Evolutionary conservation across 2,329 filamentous ascomycete species (phyloP).

Genomic region (Fusarium graminum): DNA sequence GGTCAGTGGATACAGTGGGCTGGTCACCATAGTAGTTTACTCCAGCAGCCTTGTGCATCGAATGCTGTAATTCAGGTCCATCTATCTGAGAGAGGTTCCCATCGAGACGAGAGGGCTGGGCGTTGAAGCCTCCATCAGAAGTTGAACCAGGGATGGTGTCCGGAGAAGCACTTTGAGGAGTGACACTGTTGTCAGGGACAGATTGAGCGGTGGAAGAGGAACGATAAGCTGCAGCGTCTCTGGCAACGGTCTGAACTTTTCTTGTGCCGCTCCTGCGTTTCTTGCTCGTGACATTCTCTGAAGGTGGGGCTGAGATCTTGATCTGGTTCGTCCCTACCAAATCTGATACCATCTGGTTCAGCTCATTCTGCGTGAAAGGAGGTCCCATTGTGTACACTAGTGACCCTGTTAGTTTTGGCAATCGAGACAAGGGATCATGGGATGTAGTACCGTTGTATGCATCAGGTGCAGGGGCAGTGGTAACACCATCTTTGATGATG

Average conservation of each 20-base stretch:
- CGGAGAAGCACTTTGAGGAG: neutral
- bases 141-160: neutral
- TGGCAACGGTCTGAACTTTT: neutral
- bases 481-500: neutral
- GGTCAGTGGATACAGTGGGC: neutral
- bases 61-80: too few species aligned
- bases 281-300: constrained; percentile 9
- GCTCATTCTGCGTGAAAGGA: neutral
- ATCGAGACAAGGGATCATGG: neutral
- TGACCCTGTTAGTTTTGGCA: neutral
- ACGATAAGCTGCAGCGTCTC: neutral
- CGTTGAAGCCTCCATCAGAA: neutral
- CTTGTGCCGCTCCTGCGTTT: constrained; percentile 1
- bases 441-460: neutral
- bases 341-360: neutral
- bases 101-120: neutral
- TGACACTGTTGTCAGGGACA: neutral
- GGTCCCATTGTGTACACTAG: constrained; percentile 8
- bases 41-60: too few species aligned
- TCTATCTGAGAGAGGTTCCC: neutral
- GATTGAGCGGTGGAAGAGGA: neutral
- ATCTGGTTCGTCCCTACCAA: neutral
- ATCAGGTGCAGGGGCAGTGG: neutral
- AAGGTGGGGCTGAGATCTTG: constrained; percentile 3
- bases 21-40: neutral